Percentiles rank a stretch among this genome's conserved stretches.
Conservation (phyloP, 2,329 filamentous ascomycete genomes). For the Emergomyces orientalis region DNA sequence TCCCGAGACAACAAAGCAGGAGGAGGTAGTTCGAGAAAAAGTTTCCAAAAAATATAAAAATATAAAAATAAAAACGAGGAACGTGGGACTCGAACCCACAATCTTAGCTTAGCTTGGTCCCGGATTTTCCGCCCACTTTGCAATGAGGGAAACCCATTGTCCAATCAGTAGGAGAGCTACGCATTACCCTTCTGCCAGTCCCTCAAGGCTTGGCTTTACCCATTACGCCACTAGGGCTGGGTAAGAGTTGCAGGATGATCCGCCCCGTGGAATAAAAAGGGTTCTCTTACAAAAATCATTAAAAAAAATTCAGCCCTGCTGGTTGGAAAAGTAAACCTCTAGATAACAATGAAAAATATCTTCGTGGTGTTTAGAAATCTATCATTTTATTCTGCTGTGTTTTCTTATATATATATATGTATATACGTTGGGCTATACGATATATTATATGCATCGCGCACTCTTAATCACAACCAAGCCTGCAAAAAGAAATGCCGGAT, state of each 20-base stretch:
- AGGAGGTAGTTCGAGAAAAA: too few species aligned
- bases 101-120: slow-evolving; percentile 15
- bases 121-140: background rate
- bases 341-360: background rate
- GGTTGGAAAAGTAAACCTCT: too few species aligned
- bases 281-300: too few species aligned
- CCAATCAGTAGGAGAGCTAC: slow-evolving; percentile 17
- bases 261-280: background rate
- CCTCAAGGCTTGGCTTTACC: slow-evolving; percentile 8
- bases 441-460: background rate
- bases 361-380: background rate
- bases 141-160: background rate
- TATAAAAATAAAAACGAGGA: slow-evolving; percentile 12
- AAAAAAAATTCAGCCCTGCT: too few species aligned
- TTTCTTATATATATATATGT: background rate
- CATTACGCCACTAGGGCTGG: background rate
- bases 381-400: background rate
- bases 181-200: slow-evolving; percentile 18
- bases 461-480: background rate
- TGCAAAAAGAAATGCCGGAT: background rate
- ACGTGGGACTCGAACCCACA: slow-evolving; percentile 19
- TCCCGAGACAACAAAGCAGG: too few species aligned
- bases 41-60: background rate
- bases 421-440: background rate
- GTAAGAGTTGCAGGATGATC: background rate